A percentile compares a stretch with the other conserved stretches of the same genome.
phyloP scores from a whole-genome alignment of 257 asterid genomes.

The Forsythia viridissima region DNA sequence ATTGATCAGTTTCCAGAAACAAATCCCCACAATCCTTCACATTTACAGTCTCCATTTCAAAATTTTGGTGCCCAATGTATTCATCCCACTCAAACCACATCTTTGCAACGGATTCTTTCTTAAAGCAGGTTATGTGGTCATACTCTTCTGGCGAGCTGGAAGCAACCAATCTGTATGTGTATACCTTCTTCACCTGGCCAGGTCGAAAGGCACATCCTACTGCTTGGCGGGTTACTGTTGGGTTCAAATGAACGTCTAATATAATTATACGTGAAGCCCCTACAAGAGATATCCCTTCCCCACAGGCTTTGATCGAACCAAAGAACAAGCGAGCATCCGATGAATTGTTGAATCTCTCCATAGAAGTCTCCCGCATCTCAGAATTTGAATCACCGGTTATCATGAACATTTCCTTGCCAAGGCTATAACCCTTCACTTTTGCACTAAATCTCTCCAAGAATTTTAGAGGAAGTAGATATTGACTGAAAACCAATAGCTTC shows the following conservation, averaged over 20 bases:
- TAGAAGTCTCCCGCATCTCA: no score
- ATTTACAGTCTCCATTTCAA: slow-evolving; percentile 58
- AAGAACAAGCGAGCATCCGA: no score
- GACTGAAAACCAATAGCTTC: slow-evolving; percentile 50
- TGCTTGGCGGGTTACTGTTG: no score
- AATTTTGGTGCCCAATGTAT: slow-evolving; percentile 47
- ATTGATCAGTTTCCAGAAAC: slow-evolving; percentile 61
- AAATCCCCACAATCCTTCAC: slow-evolving; percentile 53
- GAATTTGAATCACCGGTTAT: no score
- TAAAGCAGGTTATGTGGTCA: slow-evolving; percentile 67
- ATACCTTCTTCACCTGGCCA: no score
- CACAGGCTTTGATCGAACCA: no score
- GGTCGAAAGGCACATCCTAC: no score
- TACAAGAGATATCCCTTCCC: no score
- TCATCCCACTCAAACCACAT: slow-evolving; percentile 99
- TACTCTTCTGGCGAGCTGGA: slow-evolving; percentile 61
- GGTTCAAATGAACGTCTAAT: no score
- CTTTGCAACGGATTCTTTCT: slow-evolving; percentile 82
- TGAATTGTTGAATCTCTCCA: no score
- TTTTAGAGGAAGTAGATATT: slow-evolving; percentile 46
- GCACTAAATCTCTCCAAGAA: slow-evolving; percentile 53
- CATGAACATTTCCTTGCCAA: no score
- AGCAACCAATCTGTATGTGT: slow-evolving; percentile 54
- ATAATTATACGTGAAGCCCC: no score
- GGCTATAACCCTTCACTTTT: slow-evolving; percentile 13